Base-by-base conservation (phyloP, 345 rosid species). In the Camelina neglecta region DNA sequence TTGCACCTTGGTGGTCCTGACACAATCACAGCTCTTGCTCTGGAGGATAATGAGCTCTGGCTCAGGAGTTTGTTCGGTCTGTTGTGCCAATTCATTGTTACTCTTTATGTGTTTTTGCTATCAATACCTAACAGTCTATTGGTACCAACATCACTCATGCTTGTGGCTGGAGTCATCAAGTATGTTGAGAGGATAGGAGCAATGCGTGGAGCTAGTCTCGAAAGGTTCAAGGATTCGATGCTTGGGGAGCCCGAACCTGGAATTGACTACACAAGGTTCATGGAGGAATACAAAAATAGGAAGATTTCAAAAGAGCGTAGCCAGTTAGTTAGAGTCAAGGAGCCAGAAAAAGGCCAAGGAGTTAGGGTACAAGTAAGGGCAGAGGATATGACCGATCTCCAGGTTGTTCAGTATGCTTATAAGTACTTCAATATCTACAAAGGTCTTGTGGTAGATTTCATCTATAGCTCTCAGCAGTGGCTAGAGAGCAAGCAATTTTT, bases 1-100 rank as follows among this genome's bases (percentile, higher is more conserved):
- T 65, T 81, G 59, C 84, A 81, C 73, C 75, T 77, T n/a, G 84
- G 84, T 16, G 81, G 84, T 6, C 81, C 81, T 4, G 81, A 81
- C 47, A 75, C 75, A 2, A 69, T 78, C 57, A 76, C 84, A 1
- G 72, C 86, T n/a, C 69, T 76, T 47, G 58, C 84, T 16, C 47
- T 81, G 1, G 83, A 67, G 55, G 83, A 81, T 38, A 81, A 77
- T 39, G 79, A 74, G 65, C 60, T 81, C 33, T 81, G 76, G 74
- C 36, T 73, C 20, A 73, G 81, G 59, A 74, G 26, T 21, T 50
- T 74, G 39, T 65, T 77, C 2, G 56, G 75, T 31, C 76, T 81
- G 1, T 0, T 73, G 11, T 50, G 38, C 44, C 81, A 81, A 55
- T 35, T 56, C 8, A 18, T 62, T 7, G 60, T 47, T 3, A 81